Evolutionary conservation across 2,329 filamentous ascomycete genomes (phyloP).

Genomic region (Arachnopeziza araneosa): DNA sequence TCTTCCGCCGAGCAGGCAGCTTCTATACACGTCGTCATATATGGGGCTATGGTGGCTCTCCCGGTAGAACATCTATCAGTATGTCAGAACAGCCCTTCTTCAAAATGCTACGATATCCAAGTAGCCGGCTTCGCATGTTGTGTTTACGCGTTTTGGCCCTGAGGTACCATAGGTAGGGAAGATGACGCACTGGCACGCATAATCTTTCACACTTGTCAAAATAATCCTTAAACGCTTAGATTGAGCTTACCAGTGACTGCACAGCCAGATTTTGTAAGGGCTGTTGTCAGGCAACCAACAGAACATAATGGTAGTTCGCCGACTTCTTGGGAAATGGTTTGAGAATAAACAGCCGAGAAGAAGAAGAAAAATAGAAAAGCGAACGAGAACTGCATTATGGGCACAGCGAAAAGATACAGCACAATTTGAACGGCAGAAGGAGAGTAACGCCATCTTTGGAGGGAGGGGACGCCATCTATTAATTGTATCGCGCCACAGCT

Average conservation of each 20-base stretch:
- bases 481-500: not conserved
- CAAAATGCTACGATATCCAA: not conserved
- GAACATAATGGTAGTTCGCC: not conserved
- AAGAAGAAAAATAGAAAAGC: not conserved
- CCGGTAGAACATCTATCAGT: not conserved
- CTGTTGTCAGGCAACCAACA: not conserved
- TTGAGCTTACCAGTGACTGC: not conserved
- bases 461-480: not conserved
- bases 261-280: not conserved
- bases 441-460: not conserved
- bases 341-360: not conserved
- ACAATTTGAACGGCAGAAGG: not conserved
- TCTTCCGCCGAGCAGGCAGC: not conserved
- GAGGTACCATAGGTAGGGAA: not conserved
- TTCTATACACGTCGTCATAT: not conserved
- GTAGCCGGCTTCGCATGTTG: not conserved
- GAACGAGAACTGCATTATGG: not conserved
- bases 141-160: not conserved
- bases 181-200: not conserved
- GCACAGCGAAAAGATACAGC: not conserved
- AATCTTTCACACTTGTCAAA: not conserved
- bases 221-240: not conserved
- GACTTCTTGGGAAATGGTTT: not conserved
- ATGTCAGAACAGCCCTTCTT: not conserved
- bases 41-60: not conserved